Percentiles rank a stretch among this genome's conserved stretches.
Conservation (phyloP, 2,329 filamentous ascomycete species). For the Penicillium sp. region DNA sequence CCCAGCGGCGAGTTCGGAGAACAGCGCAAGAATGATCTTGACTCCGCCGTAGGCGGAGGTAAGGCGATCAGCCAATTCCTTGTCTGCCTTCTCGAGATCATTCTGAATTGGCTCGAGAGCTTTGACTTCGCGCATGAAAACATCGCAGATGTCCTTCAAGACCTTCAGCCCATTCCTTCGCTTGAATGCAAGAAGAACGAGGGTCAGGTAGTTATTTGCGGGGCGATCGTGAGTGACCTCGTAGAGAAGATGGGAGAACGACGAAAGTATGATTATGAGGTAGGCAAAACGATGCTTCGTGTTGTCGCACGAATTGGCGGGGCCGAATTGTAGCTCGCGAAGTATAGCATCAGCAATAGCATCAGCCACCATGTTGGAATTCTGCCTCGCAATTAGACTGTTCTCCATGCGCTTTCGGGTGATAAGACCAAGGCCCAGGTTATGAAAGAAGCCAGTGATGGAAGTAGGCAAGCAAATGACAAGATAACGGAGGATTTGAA, state of each 20-base stretch:
- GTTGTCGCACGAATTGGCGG: constrained; percentile 51
- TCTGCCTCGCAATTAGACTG: constrained; percentile 51
- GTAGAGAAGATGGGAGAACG: constrained; percentile 75
- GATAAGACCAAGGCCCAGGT: constrained; percentile 78
- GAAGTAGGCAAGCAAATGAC: constrained; percentile 76
- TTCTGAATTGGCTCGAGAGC: constrained; percentile 48
- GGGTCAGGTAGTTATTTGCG: constrained; percentile 59
- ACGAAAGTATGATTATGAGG: constrained; percentile 78
- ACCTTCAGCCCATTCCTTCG: constrained; percentile 73
- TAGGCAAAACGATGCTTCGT: constrained; percentile 71
- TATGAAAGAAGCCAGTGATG: constrained; percentile 83
- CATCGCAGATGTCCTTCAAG: constrained; percentile 70
- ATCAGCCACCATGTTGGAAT: constrained; percentile 62
- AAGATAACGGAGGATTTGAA: constrained; percentile 72
- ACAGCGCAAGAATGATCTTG: constrained; percentile 83
- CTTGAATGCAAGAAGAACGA: constrained; percentile 86
- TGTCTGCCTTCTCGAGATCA: constrained; percentile 37
- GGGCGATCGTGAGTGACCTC: constrained; percentile 60
- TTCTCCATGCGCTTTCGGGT: constrained; percentile 72
- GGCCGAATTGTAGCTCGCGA: constrained; percentile 61
- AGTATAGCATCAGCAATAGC: constrained; percentile 73
- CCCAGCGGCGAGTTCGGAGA: constrained; percentile 71
- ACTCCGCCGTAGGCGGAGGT: constrained; percentile 63
- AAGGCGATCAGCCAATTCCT: constrained; percentile 46
- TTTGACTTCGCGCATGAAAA: constrained; percentile 65